phyloP scores from a whole-genome alignment of 306 rosid species.

The Sindora glabra region DNA sequence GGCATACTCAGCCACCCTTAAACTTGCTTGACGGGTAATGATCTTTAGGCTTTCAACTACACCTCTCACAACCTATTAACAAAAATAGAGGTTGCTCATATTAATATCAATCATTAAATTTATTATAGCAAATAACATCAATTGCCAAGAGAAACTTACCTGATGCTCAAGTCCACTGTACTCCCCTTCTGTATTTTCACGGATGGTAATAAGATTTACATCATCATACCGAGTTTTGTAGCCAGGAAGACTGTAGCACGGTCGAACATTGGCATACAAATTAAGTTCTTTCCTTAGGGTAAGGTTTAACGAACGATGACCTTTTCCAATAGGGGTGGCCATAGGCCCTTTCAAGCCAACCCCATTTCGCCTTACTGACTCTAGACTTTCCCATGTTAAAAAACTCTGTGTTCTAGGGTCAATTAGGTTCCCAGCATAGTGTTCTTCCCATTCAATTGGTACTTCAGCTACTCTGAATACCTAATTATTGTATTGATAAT shows the following conservation, averaged over 20 bases:
- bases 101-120: constrained; percentile 7
- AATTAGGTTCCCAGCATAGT: constrained; percentile 65
- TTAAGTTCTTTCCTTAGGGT: constrained; percentile 93
- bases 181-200: constrained; percentile 97
- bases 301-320: constrained; percentile 96
- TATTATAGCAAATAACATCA: background rate
- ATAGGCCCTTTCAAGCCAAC: constrained; percentile 99
- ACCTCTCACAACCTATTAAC: constrained; percentile 89
- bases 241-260: constrained; percentile 92
- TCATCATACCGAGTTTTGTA: constrained; percentile 88
- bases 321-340: constrained; percentile 99
- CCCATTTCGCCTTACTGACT: constrained; percentile 65
- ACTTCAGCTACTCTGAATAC: constrained; percentile 68
- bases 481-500: constrained; percentile 23
- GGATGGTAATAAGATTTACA: constrained; percentile 88
- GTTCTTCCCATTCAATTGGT: constrained; percentile 97
- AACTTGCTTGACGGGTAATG: constrained; percentile 96
- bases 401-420: constrained; percentile 94
- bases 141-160: constrained; percentile 36
- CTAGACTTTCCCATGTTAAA: constrained; percentile 96
- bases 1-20: constrained; percentile 98
- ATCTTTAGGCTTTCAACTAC: constrained; percentile 98
- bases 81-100: constrained; percentile 11
- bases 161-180: constrained; percentile 99
- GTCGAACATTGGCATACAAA: constrained; percentile 94